Evolutionary conservation across 495 filamentous ascomycete species (phyloP).

Genomic region (Alectoria sarmentosa): DNA sequence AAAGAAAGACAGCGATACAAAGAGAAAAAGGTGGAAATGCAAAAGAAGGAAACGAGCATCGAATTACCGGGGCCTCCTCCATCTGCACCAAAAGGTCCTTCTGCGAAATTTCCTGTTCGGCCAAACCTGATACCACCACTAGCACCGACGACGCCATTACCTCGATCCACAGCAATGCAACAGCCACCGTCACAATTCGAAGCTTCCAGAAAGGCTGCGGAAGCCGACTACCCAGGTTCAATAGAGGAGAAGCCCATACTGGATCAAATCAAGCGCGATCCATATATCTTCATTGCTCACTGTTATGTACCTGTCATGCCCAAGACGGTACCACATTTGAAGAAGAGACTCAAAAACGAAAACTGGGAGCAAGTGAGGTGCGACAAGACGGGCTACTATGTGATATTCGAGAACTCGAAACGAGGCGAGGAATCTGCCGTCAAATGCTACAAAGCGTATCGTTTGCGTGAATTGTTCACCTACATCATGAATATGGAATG

Average conservation of each 20-base stretch:
- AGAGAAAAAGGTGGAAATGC: conserved; percentile 32
- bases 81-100: conserved; percentile 80
- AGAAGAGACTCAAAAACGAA: conserved; percentile 74
- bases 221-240: conserved; percentile 41
- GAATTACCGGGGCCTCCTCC: conserved; percentile 59
- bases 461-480: conserved; percentile 76
- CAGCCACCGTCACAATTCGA: conserved; percentile 17
- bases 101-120: conserved; percentile 50
- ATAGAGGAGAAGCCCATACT: conserved; percentile 56
- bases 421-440: conserved; percentile 72
- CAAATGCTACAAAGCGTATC: conserved; percentile 62
- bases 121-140: conserved; percentile 38
- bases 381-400: conserved; percentile 83
- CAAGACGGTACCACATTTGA: conserved; percentile 76
- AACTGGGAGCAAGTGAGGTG: conserved; percentile 68
- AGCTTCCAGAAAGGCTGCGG: conserved; percentile 33
- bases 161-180: conserved; percentile 24
- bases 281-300: conserved; percentile 88
- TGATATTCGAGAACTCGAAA: conserved; percentile 72
- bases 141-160: conserved; percentile 35
- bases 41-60: conserved; percentile 33
- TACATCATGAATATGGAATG: conserved; percentile 91
- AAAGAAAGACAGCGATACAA: conserved; percentile 58
- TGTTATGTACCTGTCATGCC: conserved; percentile 81
- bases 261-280: conserved; percentile 64